Base-by-base conservation (phyloP, 306 rosid species). In the Sphenostylis stenocarpa region DNA sequence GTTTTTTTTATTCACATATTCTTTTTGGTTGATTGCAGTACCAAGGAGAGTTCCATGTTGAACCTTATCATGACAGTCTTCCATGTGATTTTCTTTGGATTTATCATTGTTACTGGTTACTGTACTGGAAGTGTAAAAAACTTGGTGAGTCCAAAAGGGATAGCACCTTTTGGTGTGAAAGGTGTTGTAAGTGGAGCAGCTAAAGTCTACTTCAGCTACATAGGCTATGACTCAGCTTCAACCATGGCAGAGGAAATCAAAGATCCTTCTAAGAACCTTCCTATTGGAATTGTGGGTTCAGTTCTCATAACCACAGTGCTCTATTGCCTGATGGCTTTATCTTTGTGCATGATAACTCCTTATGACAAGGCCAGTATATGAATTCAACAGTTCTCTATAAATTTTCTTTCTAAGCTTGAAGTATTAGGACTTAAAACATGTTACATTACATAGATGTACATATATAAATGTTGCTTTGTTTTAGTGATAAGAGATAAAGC, bases 151-250 rank as follows among this genome's bases (percentile, higher is more conserved):
- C 96, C 97, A 16, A 70, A 69, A 23, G 98, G 98, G 29, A 44
- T 94, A 24, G 80, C 89, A 41, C 98, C 98, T 53, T 80, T 69
- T 56, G 98, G 98, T 36, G 84, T 83, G 12, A 84, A 86, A 83
- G 90, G 90, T 49, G 77, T 90, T 76, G 80, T 94, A 57, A 91
- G 92, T 77, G 98, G 97, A 79, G 96, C 98, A 64, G 96, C 98
- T 47, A 77, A 72, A 53, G 97, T 94, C 16, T 94, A 94, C 80
- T 88, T 94, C 78, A 92, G 96, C 79, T 94, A 91, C 66, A 94
- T 94, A 43, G 98, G 98, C 36, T 94, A 91, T 79, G 97, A 94
- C 79, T 91, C 98, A 15, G 98, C 91, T 81, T 91, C 98, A 78
- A 94, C 98, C 15, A 70, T 94, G 89, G 98, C 98, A 13, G 98